A percentile compares a stretch with the other conserved stretches of the same genome.
These are phyloP conservation scores for Aureobasidium sp. DNA, from an alignment of 2,329 filamentous ascomycete species.

Conservation along the genomic window DNA sequence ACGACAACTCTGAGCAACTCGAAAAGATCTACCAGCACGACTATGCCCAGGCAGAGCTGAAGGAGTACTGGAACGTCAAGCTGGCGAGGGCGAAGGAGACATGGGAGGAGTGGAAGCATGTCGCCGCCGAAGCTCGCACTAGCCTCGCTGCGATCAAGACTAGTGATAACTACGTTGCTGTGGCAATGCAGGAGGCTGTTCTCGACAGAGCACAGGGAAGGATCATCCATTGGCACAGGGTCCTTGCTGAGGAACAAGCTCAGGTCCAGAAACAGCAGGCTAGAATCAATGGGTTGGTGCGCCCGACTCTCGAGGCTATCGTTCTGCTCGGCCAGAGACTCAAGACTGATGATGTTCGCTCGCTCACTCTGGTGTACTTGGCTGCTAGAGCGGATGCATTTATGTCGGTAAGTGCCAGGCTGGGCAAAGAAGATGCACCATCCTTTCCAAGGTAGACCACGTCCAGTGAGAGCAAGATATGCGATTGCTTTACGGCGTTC, in stretches of 20 bases:
- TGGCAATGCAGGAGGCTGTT: not conserved
- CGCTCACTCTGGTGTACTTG: not conserved
- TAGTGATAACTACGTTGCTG: not conserved
- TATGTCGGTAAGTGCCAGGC: not conserved
- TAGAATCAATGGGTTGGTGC: not conserved
- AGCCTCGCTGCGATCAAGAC: not conserved
- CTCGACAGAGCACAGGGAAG: not conserved
- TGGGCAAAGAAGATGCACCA: too few relatives aligned
- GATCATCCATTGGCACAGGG: not conserved
- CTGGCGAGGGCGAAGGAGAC: not conserved
- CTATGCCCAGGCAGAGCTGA: not conserved
- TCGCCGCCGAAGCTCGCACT: not conserved
- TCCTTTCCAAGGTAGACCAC: not conserved
- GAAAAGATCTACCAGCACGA: not conserved
- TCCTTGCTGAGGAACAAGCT: not conserved
- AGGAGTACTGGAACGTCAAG: not conserved
- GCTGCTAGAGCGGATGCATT: not conserved
- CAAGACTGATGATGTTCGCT: not conserved
- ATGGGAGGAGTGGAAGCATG: not conserved
- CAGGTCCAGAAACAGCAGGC: not conserved
- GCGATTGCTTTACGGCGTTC: not conserved
- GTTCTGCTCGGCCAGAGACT: not conserved
- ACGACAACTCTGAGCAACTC: not conserved
- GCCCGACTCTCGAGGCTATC: not conserved
- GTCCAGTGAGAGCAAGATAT: not conserved